A percentile compares a stretch with the other conserved stretches of the same genome.
Conservation (phyloP, 768 basidiomycete genomes). For the Auricularia sp. region DNA sequence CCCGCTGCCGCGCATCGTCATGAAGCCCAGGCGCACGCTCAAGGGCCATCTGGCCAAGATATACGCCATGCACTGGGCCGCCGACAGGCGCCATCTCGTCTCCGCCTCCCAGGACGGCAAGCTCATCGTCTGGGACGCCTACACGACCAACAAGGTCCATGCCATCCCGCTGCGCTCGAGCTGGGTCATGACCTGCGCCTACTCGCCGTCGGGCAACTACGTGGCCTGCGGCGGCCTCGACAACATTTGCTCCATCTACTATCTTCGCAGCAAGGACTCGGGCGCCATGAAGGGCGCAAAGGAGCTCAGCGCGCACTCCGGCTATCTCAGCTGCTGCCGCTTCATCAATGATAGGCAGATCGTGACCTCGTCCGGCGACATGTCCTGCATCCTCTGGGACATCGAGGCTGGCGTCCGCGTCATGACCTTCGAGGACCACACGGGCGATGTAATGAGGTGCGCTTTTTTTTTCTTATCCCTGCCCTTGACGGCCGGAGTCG, state of each 20-base stretch:
- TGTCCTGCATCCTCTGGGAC: conserved; percentile 99
- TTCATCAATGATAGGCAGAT: conserved; percentile 99
- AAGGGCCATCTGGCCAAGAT: conserved; percentile 98
- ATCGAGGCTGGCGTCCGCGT: conserved; percentile 94
- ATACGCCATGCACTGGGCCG: conserved; percentile 99
- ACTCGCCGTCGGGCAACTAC: conserved; percentile 92
- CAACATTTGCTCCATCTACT: conserved; percentile 99
- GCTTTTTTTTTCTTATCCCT: conserved; percentile 1
- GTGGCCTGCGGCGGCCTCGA: conserved; percentile 98
- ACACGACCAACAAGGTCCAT: conserved; percentile 99
- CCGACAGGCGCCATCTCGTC: conserved; percentile 92
- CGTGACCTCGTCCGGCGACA: conserved; percentile 94
- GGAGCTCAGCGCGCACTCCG: conserved; percentile 94
- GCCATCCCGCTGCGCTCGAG: conserved; percentile 95
- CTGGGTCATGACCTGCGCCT: conserved; percentile 99
- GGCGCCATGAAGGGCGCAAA: conserved; percentile 79
- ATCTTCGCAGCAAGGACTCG: conserved; percentile 73
- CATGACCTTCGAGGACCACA: conserved; percentile 99
- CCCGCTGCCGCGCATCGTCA: conserved; percentile 88
- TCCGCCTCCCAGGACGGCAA: conserved; percentile 99
- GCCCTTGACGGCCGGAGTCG: not conserved
- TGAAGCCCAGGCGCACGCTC: conserved; percentile 91
- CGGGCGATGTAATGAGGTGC: conserved; percentile 97
- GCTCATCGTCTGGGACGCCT: conserved; percentile 99
- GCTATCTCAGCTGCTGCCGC: conserved; percentile 95